These are phyloP conservation scores for Nothomitra cinnamomea DNA, from an alignment of 2,329 filamentous ascomycete species.

Conservation along the genomic window DNA sequence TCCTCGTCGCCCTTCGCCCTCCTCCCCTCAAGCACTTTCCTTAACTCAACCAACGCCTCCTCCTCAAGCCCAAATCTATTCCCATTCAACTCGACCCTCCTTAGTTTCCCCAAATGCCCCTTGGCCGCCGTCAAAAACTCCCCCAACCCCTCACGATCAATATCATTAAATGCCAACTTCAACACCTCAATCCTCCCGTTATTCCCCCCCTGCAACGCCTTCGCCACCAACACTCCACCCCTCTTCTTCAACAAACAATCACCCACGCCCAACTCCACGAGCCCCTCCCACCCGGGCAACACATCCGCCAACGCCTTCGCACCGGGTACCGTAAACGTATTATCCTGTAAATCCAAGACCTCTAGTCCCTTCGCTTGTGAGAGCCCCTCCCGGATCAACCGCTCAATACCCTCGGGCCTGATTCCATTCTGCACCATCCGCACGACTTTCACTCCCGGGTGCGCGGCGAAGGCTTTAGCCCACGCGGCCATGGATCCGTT, in stretches of 20 bases:
- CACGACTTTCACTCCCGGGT: constrained; percentile 64
- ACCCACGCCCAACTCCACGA: constrained; percentile 73
- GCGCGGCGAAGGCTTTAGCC: constrained; percentile 72
- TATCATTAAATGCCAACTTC: constrained; percentile 86
- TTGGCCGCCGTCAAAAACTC: constrained; percentile 52
- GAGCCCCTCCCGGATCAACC: constrained; percentile 64
- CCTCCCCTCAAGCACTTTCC: constrained; percentile 53
- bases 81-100: constrained; percentile 83
- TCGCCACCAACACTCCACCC: constrained; percentile 56
- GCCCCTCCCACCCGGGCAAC: constrained; percentile 52
- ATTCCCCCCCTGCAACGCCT: constrained; percentile 54
- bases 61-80: constrained; percentile 91
- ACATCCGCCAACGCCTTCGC: constrained; percentile 63
- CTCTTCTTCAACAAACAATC: constrained; percentile 72
- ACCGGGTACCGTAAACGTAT: constrained; percentile 78
- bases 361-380: constrained; percentile 50
- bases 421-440: constrained; percentile 99
- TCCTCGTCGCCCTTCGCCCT: constrained; percentile 45
- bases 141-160: constrained; percentile 59
- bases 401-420: constrained; percentile 75
- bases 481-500: constrained; percentile 93
- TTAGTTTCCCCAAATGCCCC: constrained; percentile 53
- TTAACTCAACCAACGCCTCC: constrained; percentile 47
- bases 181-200: constrained; percentile 69
- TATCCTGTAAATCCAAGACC: constrained; percentile 85